Evolutionary conservation across 2,329 filamentous ascomycete species (phyloP), one percentile per base, ranked within the genome.

Genomic region (Alternaria novae-zelandiae): DNA sequence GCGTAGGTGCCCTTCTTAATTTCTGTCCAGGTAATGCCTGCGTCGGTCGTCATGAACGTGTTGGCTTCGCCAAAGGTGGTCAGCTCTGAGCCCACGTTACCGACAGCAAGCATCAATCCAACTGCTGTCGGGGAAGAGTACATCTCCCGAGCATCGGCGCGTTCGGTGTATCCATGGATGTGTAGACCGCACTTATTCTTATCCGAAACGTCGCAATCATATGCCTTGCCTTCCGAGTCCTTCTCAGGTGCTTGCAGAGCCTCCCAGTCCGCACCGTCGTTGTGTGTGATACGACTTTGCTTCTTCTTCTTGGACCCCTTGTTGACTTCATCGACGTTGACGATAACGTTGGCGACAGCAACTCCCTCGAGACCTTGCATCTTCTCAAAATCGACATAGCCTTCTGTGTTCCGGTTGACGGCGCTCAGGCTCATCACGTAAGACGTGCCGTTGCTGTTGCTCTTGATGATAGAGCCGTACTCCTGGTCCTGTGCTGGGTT

Each of bases 361-460:
- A 99, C 93, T 46, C 96, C 96, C 79, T 99, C 95, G 13, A 99
- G 85, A 3, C 94, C 94, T 51, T 92, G 87, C 84, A 97, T 93
- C 83, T 97, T 97, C 79, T 99, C 96, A 79, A 97, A 99, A 77
- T 99, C 96, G 47, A 97, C 95, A 74, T 90, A 97, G 46, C 90
- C 94, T 2, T 78, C 71, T 12, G 86, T 83, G 75, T 97, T 89
- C 70, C 93, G 88, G 80, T 98, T 97, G 75, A 98, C 93, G 20
- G 88, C 88, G 53, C 88, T 84, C 23, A 96, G 85, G 79, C 92
- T 96, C 68, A 97, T 83, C 12, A 97, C 92, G 74, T 97, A 99
- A 2, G 92, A 96, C 1, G 96, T 99, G 57, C 96, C 96, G 76
- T 99, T 98, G 73, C 94, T 97, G 83, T 99, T 99, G 76, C 94